Base-by-base conservation (phyloP, 768 basidiomycete genomes). In the Tylopilus sp. region DNA sequence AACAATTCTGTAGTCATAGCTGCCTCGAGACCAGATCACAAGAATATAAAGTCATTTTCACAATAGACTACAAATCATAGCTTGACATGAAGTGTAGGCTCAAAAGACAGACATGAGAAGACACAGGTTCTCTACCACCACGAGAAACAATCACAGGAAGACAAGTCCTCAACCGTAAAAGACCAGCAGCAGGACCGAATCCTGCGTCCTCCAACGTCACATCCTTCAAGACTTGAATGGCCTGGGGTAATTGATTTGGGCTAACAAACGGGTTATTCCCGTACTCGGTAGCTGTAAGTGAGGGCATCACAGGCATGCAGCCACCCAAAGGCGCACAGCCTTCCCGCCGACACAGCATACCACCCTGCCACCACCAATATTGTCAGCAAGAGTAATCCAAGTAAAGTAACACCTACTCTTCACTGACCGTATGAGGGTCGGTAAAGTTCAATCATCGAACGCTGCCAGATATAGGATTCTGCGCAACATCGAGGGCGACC, bases 211-310 rank as follows among this genome's bases (percentile, higher is more conserved):
- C 55, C n/a, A 49, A 55, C 11, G 28, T 38, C 13, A 50, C 43
- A 23, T 51, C 62, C 40, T 57, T 58, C 62, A 8, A 71, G 66
- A 30, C 67, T 70, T 60, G 55, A 12, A 59, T 58, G 70, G 21
- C 66, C 71, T 71, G 65, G 68, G 71, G 52, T 72, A 72, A 60
- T 72, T 70, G 20, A 70, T 69, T 71, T 70, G 54, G 33, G 25
- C 51, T 51, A 59, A 63, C 52, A 57, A 56, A 61, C 59, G 67
- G 60, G 63, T 52, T 43, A 40, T 39, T 42, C 67, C 66, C 60
- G 57, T 39, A 48, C 56, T 52, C 60, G 52, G 63, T 53, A 52
- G 52, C 55, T 45, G 60, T 48, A 50, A 20, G 42, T 48, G 59
- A 22, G 44, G 51, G 44, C 8, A 40, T 15, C 8, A 31, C 3